Base-by-base conservation (phyloP, 2,329 filamentous ascomycete species). In the Phaeoacremonium minimum region DNA sequence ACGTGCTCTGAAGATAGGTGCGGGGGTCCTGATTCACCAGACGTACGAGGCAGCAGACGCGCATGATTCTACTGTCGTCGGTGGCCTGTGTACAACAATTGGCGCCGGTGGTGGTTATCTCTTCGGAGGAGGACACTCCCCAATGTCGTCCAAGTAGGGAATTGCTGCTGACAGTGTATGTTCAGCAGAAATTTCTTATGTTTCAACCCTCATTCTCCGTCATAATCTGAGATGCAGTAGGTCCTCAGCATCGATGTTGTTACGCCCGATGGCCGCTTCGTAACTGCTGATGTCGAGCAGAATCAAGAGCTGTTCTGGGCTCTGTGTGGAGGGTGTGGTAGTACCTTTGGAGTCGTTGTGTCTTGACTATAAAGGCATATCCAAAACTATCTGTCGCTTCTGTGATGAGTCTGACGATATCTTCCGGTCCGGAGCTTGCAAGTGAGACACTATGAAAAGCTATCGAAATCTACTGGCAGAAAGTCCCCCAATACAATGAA, bases 61-160 rank as follows among this genome's bases (percentile, higher is more conserved):
- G 15, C 51, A 66, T 17, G 69, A 67, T 1, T 58, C 71, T 36
- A 62, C 62, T 0, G 61, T 78, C 4, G 63, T 79, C 8, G 70
- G 67, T 13, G 75, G 76, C 4, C 70, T 26, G 9, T 26, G 22
- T n/a, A n/a, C 28, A 5, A 30, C 33, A 18, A 15, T 79, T 5
- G 73, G 74, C 13, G 55, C 73, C 28, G 57, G 60, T 12, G 70
- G 69, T 20, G 65, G 66, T 8, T 69, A 64, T 42, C 61, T 63
- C 18, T 52, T 68, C 39, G 73, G 70, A n/a, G 74, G 71, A 30
- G 75, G 75, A 1, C 72, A 78, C 48, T 71, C 67, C 12, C 70
- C 71, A 3, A 47, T 79, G 33, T 66, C 64, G 17, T 64, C 63
- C 30, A 51, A 66, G 17, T 73, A 71, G 41, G 61, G 75, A 38